Evolutionary conservation across 2,329 filamentous ascomycete species (phyloP).

Genomic region (Cercospora sp.): DNA sequence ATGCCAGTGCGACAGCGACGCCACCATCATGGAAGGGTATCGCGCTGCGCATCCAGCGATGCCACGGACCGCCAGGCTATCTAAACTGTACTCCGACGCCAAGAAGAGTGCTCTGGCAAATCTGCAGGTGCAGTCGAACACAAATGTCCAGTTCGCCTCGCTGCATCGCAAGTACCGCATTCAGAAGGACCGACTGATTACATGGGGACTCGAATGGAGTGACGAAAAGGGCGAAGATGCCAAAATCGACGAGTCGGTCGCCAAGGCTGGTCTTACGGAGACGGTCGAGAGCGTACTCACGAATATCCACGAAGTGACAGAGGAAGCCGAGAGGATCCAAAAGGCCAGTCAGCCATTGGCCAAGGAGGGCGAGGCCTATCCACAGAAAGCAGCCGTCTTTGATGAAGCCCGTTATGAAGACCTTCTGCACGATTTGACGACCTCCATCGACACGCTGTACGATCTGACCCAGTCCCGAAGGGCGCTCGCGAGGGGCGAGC

Average conservation of each 20-base stretch:
- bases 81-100: conserved; percentile 76
- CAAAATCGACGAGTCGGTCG: conserved; percentile 71
- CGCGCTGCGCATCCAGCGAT: conserved; percentile 18
- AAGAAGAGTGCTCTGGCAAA: conserved; percentile 67
- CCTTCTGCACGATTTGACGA: conserved; percentile 70
- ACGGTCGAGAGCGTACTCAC: conserved; percentile 76
- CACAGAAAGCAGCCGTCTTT: conserved; percentile 50
- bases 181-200: conserved; percentile 75
- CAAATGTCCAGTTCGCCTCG: conserved; percentile 65
- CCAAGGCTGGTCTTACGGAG: conserved; percentile 68
- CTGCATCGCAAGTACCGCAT: conserved; percentile 76
- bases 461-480: conserved; percentile 69
- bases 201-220: conserved; percentile 80
- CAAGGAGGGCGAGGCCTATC: conserved; percentile 37
- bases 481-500: conserved; percentile 42
- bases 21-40: conserved; percentile 10
- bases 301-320: conserved; percentile 76
- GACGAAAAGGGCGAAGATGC: conserved; percentile 65
- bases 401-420: conserved; percentile 74
- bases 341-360: conserved; percentile 36
- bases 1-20: conserved; percentile 5
- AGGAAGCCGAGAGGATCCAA: conserved; percentile 73
- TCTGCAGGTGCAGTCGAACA: conserved; percentile 59
- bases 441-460: conserved; percentile 76
- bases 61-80: conserved; percentile 48